Evolutionary conservation across 2,329 filamentous ascomycete genomes (phyloP).

Genomic region (Paraphoma chrysanthemicola): DNA sequence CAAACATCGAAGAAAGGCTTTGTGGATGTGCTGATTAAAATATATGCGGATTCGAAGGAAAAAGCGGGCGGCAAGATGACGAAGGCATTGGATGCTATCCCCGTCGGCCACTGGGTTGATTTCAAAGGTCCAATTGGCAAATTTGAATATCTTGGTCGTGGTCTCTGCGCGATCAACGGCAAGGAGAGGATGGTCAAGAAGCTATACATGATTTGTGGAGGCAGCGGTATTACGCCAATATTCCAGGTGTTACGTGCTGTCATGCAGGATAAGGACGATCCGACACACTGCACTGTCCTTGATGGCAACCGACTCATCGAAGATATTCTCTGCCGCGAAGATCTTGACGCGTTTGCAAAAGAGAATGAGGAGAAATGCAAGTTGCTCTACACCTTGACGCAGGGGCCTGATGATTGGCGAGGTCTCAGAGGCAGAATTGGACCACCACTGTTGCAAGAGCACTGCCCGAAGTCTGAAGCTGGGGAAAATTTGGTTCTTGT

Average conservation of each 20-base stretch:
- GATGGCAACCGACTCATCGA: slow-evolving; percentile 78
- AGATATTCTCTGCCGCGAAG: slow-evolving; percentile 80
- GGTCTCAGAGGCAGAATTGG: slow-evolving; percentile 74
- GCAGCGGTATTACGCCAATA: slow-evolving; percentile 91
- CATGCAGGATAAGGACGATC: slow-evolving; percentile 67
- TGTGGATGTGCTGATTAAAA: slow-evolving; percentile 80
- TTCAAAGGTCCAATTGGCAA: slow-evolving; percentile 90
- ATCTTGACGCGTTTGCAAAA: slow-evolving; percentile 70
- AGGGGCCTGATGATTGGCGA: slow-evolving; percentile 69
- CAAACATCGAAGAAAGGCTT: slow-evolving; percentile 66
- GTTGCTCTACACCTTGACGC: slow-evolving; percentile 73
- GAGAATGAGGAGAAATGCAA: slow-evolving; percentile 65
- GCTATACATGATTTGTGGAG: slow-evolving; percentile 87
- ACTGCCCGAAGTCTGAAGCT: slow-evolving; percentile 57
- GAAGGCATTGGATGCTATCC: slow-evolving; percentile 74
- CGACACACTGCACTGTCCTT: slow-evolving; percentile 74
- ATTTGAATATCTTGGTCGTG: slow-evolving; percentile 77
- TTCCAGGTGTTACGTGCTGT: slow-evolving; percentile 82
- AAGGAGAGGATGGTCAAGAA: slow-evolving; percentile 64
- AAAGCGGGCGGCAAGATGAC: slow-evolving; percentile 80
- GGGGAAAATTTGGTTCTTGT: slow-evolving; percentile 70
- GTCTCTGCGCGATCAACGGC: slow-evolving; percentile 67
- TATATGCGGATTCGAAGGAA: slow-evolving; percentile 71
- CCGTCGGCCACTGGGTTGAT: slow-evolving; percentile 75
- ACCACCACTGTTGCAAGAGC: slow-evolving; percentile 65